These are phyloP conservation scores for Xylariaceae sp. DNA, from an alignment of 2,329 filamentous ascomycete genomes.

Conservation along the genomic window DNA sequence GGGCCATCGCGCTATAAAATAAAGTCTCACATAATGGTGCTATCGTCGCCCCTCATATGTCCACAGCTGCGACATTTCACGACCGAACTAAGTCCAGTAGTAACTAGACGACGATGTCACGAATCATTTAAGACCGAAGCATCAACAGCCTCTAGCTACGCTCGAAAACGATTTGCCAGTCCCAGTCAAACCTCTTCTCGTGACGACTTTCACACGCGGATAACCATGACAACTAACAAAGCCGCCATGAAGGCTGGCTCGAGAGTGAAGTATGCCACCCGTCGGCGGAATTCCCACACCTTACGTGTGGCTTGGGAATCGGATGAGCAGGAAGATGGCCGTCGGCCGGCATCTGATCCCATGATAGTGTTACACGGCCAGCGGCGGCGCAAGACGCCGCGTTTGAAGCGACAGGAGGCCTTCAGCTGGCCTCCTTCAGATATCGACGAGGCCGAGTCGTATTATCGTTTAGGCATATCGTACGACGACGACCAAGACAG, in stretches of 20 bases:
- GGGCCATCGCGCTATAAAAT: not conserved
- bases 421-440: constrained; percentile 22
- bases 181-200: not conserved
- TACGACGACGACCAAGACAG: constrained; percentile 28
- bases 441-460: constrained; percentile 27
- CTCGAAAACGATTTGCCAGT: constrained; percentile 10
- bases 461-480: constrained; percentile 29
- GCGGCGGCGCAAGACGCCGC: constrained; percentile 14
- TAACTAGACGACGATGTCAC: not conserved
- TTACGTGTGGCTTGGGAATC: constrained; percentile 11
- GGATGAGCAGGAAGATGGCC: constrained; percentile 13
- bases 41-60: not conserved
- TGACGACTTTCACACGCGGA: not conserved
- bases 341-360: constrained; percentile 15
- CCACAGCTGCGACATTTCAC: not conserved
- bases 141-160: not conserved
- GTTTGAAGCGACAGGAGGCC: constrained; percentile 30
- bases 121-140: constrained; percentile 3
- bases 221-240: not conserved
- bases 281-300: not conserved
- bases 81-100: constrained; percentile 1
- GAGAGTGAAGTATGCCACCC: not conserved
- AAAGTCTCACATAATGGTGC: constrained; percentile 4
- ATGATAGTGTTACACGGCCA: constrained; percentile 24
- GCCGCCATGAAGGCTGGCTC: not conserved